Evolutionary conservation across 148 eudicot species (phyloP), one percentile per base, ranked within the genome.

Genomic region (Nyssa sinensis): DNA sequence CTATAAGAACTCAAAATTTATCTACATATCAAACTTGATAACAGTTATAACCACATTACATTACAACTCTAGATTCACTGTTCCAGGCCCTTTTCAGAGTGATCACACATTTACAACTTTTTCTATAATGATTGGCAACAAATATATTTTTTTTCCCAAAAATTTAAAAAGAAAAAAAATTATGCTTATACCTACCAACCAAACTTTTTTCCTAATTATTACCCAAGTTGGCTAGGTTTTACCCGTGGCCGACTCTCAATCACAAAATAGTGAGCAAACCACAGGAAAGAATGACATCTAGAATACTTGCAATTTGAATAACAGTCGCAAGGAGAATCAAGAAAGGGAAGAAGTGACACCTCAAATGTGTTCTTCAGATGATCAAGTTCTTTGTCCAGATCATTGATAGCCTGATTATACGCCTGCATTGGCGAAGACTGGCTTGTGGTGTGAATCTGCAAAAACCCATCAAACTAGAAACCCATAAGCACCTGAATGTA

Each of bases 371-470:
- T 85, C 87, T 92, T 94, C 74, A 94, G 80, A 74, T 84, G 80
- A 78, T 94, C 97, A 71, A 92, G 89, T 70, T 94, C 98, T 85
- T 92, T 92, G 81, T 92, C 98, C 39, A 94, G 91, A 84, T 94
- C 96, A 80, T 86, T 92, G 74, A 94, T 86, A 27, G 97, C 93
- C 80, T 94, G 96, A 79, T 91, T 94, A 69, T 94, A 94, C 16
- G 98, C 97, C 80, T 91, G 98, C 78, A 87, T 91, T 31, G 97
- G 97, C 57, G 98, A 94, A 39, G 93, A 94, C 81, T 92, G 93
- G 84, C 97, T 92, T 4, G 97, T 81, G 23, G 97, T 94, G 78
- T 94, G 97, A 80, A 94, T 90, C 95, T 94, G 90, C 75, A 76
- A 28, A 71, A 28, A 9, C 53, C 51, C 80, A 73, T 37, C 11